phyloP scores from a whole-genome alignment of 805 yeast genomes.

The Candida multigemmis region DNA sequence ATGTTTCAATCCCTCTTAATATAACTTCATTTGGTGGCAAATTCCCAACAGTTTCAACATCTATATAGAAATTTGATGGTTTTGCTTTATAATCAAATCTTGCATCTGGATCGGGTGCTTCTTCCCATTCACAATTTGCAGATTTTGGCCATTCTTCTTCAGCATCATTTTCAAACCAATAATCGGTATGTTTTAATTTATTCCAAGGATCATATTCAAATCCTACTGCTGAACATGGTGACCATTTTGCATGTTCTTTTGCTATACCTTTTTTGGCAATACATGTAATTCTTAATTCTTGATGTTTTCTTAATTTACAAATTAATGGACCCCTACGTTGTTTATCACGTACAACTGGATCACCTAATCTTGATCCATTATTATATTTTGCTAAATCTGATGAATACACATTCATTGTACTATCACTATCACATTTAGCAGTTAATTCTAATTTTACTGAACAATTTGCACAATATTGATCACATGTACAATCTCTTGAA shows the following conservation, averaged over 20 bases:
- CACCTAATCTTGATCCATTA: conserved; percentile 51
- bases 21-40: conserved; percentile 87
- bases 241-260: conserved; percentile 98
- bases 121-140: conserved; percentile 90
- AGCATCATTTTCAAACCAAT: conserved; percentile 89
- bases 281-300: conserved; percentile 81
- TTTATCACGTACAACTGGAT: conserved; percentile 77
- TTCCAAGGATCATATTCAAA: conserved; percentile 99
- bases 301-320: conserved; percentile 86
- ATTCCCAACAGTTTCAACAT: conserved; percentile 88
- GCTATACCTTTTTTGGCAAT: conserved; percentile 97
- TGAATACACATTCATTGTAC: conserved; percentile 84
- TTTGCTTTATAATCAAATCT: conserved; percentile 76
- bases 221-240: conserved; percentile 91
- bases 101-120: conserved; percentile 83
- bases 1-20: conserved; percentile 69
- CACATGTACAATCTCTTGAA: conserved; percentile 95
- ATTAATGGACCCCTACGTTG: conserved; percentile 79
- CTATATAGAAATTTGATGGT: conserved; percentile 76
- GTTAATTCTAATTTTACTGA: conserved; percentile 78
- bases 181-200: conserved; percentile 89
- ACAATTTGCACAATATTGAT: conserved; percentile 93
- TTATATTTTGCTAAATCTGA: conserved; percentile 51
- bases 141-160: conserved; percentile 91
- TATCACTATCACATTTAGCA: conserved; percentile 84